Evolutionary conservation across 1,284 basidiomycete species (phyloP).

Genomic region (Leucoagaricus sp.): DNA sequence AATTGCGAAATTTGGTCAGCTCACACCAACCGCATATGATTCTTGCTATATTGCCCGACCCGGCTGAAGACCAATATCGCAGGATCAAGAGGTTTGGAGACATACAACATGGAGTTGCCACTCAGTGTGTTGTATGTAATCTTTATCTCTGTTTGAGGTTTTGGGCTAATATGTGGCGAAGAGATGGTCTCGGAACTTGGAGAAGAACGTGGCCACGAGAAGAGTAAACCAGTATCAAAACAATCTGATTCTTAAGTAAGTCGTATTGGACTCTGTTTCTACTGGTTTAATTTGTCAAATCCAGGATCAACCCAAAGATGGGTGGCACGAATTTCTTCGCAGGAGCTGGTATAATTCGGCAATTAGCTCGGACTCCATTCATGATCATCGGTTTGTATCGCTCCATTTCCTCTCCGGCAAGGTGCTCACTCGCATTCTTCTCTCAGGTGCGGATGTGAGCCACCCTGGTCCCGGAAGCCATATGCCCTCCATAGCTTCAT

Average conservation of each 20-base stretch:
- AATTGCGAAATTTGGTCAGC: not conserved
- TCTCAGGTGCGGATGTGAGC: constrained; percentile 41
- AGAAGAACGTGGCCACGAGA: constrained; percentile 19
- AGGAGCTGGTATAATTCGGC: constrained; percentile 21
- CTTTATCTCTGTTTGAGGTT: not conserved
- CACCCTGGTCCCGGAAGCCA: constrained; percentile 37
- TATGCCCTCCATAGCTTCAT: constrained; percentile 37
- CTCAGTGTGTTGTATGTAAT: constrained; percentile 38
- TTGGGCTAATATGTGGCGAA: constrained; percentile 6
- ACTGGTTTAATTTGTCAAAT: not conserved
- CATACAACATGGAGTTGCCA: constrained; percentile 30
- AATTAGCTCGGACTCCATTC: constrained; percentile 21
- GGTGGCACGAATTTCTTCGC: constrained; percentile 39
- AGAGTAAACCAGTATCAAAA: constrained; percentile 36
- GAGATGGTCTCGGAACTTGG: constrained; percentile 32
- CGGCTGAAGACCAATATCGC: constrained; percentile 29
- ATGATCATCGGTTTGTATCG: constrained; percentile 38
- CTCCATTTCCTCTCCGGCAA: not conserved
- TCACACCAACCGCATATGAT: constrained; percentile 21
- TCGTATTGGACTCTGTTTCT: not conserved
- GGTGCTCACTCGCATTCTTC: not conserved
- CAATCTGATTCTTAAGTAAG: constrained; percentile 40
- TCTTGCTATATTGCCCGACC: constrained; percentile 34
- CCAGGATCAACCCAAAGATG: constrained; percentile 42
- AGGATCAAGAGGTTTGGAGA: constrained; percentile 39